phyloP scores from a whole-genome alignment of 495 filamentous ascomycete genomes.

The Neurospora sp. region DNA sequence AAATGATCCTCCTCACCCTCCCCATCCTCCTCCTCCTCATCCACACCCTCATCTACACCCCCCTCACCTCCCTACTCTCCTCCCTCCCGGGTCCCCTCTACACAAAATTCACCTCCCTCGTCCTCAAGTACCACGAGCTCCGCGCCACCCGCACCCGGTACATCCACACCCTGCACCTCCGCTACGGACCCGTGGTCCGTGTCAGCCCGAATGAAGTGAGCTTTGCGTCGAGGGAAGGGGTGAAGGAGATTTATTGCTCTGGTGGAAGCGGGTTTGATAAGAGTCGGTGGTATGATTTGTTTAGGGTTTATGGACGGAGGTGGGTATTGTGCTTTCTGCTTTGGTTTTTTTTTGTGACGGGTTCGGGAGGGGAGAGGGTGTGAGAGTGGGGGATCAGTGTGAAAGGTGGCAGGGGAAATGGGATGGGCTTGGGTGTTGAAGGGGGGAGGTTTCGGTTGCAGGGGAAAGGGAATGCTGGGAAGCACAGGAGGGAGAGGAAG shows the following conservation, averaged over 20 bases:
- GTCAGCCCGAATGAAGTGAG: constrained; percentile 52
- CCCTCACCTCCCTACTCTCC: constrained; percentile 30
- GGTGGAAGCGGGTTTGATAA: constrained; percentile 60
- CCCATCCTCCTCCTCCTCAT: constrained; percentile 7
- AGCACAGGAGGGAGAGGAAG: background rate
- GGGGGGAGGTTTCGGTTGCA: too few species aligned
- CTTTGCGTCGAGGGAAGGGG: constrained; percentile 44
- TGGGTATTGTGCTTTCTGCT: constrained; percentile 6
- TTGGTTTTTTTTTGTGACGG: background rate
- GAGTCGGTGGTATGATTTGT: constrained; percentile 56
- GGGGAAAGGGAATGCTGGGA: background rate
- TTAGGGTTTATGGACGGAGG: constrained; percentile 47
- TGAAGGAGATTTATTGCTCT: constrained; percentile 58
- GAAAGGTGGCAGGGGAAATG: too few species aligned
- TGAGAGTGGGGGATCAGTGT: too few species aligned
- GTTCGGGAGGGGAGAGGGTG: background rate
- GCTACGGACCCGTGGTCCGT: constrained; percentile 47
- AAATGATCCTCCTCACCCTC: constrained; percentile 9
- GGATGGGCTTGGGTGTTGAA: too few species aligned
- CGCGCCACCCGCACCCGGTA: constrained; percentile 40
- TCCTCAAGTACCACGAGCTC: constrained; percentile 50
- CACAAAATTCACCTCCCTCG: constrained; percentile 41
- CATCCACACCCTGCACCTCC: constrained; percentile 44
- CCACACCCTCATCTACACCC: constrained; percentile 3
- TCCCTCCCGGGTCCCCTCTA: constrained; percentile 43